Percentiles rank a stretch among this genome's conserved stretches.
These are phyloP conservation scores for Solanum medicagineum DNA, from an alignment of 257 asterid species.

Conservation along the genomic window DNA sequence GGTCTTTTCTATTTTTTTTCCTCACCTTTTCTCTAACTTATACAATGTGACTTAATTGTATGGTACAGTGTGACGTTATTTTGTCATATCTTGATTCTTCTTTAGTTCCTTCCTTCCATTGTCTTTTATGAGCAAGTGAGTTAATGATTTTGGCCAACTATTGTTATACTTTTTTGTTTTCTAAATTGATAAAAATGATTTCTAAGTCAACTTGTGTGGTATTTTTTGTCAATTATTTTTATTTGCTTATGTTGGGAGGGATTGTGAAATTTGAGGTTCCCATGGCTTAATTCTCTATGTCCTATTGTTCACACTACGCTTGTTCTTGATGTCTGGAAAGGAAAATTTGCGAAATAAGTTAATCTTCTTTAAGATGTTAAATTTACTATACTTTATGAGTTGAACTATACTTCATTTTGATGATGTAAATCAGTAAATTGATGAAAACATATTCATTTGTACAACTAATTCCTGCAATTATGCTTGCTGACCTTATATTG, in stretches of 20 bases:
- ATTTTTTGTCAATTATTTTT: not conserved
- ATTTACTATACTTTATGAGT: no score
- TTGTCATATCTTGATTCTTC: not conserved
- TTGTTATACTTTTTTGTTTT: not conserved
- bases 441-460: no score
- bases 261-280: not conserved
- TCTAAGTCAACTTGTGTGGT: not conserved
- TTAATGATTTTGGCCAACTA: not conserved
- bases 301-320: not conserved
- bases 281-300: not conserved
- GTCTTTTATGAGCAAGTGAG: not conserved
- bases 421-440: no score
- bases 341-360: not conserved
- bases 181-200: not conserved
- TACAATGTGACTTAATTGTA: not conserved
- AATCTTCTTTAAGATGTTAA: not conserved
- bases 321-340: not conserved
- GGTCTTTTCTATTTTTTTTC: no score
- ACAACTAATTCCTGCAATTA: no score
- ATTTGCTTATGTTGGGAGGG: not conserved
- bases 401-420: no score
- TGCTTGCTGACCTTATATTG: no score
- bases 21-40: no score
- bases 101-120: not conserved
- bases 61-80: not conserved